Conservation (phyloP, 2,329 filamentous ascomycete genomes). For the Cercospora brassicicola region DNA sequence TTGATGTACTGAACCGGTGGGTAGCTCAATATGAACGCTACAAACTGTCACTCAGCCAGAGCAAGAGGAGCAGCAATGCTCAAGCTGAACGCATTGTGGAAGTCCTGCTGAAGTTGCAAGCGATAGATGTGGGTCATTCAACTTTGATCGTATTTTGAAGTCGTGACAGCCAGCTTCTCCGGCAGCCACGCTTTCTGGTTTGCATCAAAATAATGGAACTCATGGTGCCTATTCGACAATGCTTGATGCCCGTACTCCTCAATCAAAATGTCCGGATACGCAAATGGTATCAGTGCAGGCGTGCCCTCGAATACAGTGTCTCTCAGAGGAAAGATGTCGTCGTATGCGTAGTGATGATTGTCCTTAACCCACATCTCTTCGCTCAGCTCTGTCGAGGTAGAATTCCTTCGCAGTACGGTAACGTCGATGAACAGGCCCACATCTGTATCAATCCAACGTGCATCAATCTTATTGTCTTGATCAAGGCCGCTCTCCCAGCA, state of each 20-base stretch:
- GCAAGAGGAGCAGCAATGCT: neutral
- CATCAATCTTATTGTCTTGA: slow-evolving; percentile 58
- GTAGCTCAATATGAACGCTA: neutral
- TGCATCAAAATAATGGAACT: slow-evolving; percentile 46
- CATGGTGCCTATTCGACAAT: slow-evolving; percentile 50
- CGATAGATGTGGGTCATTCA: neutral
- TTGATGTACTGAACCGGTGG: neutral
- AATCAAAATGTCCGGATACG: slow-evolving; percentile 55
- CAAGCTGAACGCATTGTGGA: neutral
- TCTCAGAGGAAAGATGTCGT: slow-evolving; percentile 59
- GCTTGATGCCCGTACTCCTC: slow-evolving; percentile 57
- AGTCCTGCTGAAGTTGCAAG: neutral
- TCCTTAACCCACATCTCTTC: slow-evolving; percentile 59
- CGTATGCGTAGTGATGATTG: slow-evolving; percentile 54
- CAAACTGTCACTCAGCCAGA: neutral
- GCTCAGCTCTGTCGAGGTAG: slow-evolving; percentile 31
- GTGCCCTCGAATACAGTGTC: slow-evolving; percentile 56
- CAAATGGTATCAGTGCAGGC: slow-evolving; percentile 57
- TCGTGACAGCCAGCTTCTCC: slow-evolving; percentile 17
- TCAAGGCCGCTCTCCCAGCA: slow-evolving; percentile 52
- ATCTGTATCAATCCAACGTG: slow-evolving; percentile 60
- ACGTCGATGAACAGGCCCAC: slow-evolving; percentile 64
- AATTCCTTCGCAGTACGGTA: slow-evolving; percentile 55
- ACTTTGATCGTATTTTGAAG: slow-evolving; percentile 8
- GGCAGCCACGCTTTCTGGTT: slow-evolving; percentile 38